Conservation (phyloP, 306 rosid genomes). For the Psophocarpus tetragonolobus region DNA sequence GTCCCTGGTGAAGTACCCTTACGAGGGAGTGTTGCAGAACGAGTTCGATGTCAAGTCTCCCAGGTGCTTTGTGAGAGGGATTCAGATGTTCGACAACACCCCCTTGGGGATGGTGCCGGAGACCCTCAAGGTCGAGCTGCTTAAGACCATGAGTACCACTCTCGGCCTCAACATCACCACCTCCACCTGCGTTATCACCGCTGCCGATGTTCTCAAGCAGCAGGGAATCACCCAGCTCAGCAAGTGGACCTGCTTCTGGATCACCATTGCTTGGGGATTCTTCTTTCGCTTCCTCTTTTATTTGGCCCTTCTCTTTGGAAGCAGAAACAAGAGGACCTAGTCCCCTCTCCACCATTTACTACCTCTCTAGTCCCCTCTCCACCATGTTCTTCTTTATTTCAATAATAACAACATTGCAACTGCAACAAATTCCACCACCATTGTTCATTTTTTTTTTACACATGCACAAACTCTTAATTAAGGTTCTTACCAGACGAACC, state of each 20-base stretch:
- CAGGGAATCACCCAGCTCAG: slow-evolving; percentile 72
- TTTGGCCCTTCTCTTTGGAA: slow-evolving; percentile 59
- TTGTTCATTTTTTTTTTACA: no score
- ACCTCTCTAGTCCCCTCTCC: no score
- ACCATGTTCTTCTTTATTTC: no score
- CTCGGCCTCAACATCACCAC: slow-evolving; percentile 59
- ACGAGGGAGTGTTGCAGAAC: slow-evolving; percentile 79
- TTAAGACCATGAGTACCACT: slow-evolving; percentile 68
- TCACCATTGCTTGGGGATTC: slow-evolving; percentile 81
- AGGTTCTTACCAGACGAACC: no score
- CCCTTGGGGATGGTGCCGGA: slow-evolving; percentile 59
- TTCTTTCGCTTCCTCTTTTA: slow-evolving; percentile 83
- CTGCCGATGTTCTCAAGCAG: slow-evolving; percentile 63
- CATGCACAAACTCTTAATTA: no score
- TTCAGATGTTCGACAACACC: slow-evolving; percentile 76
- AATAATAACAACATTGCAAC: no score
- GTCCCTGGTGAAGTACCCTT: slow-evolving; percentile 85
- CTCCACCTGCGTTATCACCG: slow-evolving; percentile 74
- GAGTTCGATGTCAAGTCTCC: slow-evolving; percentile 52
- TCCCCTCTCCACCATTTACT: no score
- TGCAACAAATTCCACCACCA: no score
- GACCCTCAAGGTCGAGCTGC: slow-evolving; percentile 47
- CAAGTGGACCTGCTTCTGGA: slow-evolving; percentile 81
- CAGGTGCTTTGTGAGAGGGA: slow-evolving; percentile 71
- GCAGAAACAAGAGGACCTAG: slow-evolving; percentile 74